phyloP scores from a whole-genome alignment of 371 early-diverging fungal species.

The Enterospora canceri region DNA sequence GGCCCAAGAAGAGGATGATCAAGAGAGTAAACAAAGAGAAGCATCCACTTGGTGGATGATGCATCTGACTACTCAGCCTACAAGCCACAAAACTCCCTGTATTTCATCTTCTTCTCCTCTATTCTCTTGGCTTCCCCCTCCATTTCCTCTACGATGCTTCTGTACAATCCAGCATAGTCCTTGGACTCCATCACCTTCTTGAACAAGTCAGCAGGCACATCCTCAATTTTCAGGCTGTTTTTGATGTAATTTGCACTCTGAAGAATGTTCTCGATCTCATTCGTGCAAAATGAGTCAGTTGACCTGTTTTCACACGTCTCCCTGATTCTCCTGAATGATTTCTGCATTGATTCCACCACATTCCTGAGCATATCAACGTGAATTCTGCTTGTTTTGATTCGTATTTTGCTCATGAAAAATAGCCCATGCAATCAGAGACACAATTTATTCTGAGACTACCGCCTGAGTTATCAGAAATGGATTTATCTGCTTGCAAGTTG shows the following conservation, averaged over 20 bases:
- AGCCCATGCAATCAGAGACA: constrained; percentile 52
- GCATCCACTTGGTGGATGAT: neutral
- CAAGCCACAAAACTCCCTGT: neutral
- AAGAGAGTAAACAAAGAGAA: neutral
- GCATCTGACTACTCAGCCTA: neutral
- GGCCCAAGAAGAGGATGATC: neutral
- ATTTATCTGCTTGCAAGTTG: constrained; percentile 17
- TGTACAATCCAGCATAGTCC: neutral
- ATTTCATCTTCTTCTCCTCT: neutral
- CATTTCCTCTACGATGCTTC: neutral
- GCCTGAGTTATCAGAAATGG: constrained; percentile 26
- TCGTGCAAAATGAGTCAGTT: neutral
- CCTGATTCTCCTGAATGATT: neutral
- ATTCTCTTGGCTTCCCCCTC: neutral
- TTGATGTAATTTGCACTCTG: neutral
- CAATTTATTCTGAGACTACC: constrained; percentile 54
- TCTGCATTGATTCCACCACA: neutral
- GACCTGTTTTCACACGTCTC: neutral
- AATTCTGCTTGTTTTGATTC: neutral
- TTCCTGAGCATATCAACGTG: neutral
- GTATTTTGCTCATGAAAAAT: neutral
- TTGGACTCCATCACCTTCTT: neutral
- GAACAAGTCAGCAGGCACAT: neutral
- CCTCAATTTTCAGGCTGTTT: neutral
- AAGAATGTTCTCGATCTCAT: neutral